A percentile compares a stretch with the other conserved stretches of the same genome.
These are phyloP conservation scores for Phyllosticta paracitricarpa DNA, from an alignment of 2,329 filamentous ascomycete genomes.

Conservation along the genomic window DNA sequence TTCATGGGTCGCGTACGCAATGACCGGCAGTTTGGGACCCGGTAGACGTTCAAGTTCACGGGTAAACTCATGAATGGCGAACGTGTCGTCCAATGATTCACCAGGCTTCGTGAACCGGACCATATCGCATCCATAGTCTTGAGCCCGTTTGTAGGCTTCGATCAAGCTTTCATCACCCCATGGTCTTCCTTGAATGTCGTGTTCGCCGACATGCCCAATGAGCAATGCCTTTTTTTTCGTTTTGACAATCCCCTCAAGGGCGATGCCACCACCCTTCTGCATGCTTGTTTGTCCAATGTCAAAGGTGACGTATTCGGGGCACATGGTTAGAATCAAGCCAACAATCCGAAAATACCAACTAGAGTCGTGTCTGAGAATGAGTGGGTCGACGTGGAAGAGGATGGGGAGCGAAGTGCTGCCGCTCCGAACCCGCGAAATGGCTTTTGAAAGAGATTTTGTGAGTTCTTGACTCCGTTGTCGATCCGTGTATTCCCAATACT, in stretches of 20 bases:
- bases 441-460: conserved; percentile 11
- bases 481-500: conserved; percentile 21
- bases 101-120: conserved; percentile 52
- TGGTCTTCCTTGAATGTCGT: conserved; percentile 31
- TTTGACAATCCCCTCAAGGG: conserved; percentile 40
- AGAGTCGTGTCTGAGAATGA: conserved; percentile 14
- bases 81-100: conserved; percentile 50
- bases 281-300: conserved; percentile 46
- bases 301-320: conserved; percentile 51
- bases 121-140: conserved; percentile 48
- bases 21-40: conserved; percentile 42
- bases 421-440: not conserved
- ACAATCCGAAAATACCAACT: conserved; percentile 46
- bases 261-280: conserved; percentile 13
- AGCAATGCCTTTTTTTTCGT: conserved; percentile 49
- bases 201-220: conserved; percentile 47
- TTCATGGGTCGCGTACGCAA: conserved; percentile 55
- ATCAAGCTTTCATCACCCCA: conserved; percentile 51
- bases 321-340: conserved; percentile 49
- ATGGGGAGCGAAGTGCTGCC: conserved; percentile 27
- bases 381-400: conserved; percentile 29
- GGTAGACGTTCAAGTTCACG: conserved; percentile 37
- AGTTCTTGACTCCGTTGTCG: conserved; percentile 38
- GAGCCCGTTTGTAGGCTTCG: conserved; percentile 49
- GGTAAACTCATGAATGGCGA: conserved; percentile 48